A percentile compares a stretch with the other conserved stretches of the same genome.
phyloP scores from a whole-genome alignment of 352 stramenopile genomes.

The Halophytophthora batemanensis region DNA sequence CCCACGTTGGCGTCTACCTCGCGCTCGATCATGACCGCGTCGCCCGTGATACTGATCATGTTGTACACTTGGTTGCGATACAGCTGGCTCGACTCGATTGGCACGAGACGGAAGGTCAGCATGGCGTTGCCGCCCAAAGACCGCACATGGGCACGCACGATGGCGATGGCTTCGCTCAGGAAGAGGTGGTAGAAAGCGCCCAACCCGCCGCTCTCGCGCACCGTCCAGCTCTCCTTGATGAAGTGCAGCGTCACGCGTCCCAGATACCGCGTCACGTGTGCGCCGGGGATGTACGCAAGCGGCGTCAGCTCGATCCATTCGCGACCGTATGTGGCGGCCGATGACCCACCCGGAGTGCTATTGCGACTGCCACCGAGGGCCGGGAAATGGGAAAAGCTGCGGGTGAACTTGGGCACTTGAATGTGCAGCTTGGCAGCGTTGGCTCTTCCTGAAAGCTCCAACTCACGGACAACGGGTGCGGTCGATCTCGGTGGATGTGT shows the following conservation, averaged over 20 bases:
- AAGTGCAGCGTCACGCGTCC: constrained; percentile 88
- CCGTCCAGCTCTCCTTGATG: constrained; percentile 89
- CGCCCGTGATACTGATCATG: constrained; percentile 89
- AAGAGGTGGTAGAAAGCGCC: constrained; percentile 88
- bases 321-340: constrained; percentile 35
- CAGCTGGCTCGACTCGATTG: constrained; percentile 85
- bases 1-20: constrained; percentile 35
- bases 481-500: constrained; percentile 3
- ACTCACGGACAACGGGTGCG: constrained; percentile 25
- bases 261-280: constrained; percentile 72
- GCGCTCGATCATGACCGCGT: constrained; percentile 79
- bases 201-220: constrained; percentile 81
- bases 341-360: constrained; percentile 9
- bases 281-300: constrained; percentile 71
- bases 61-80: constrained; percentile 91
- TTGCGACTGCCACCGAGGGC: constrained; percentile 15
- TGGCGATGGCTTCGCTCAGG: constrained; percentile 82
- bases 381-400: constrained; percentile 39
- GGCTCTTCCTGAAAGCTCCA: constrained; percentile 33
- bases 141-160: constrained; percentile 80
- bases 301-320: constrained; percentile 87
- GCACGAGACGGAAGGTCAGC: constrained; percentile 82
- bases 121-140: constrained; percentile 84
- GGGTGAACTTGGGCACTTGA: constrained; percentile 32
- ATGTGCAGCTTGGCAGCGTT: constrained; percentile 36